These are phyloP conservation scores for Nicotiana tabacum DNA, from an alignment of 257 asterid species.

Conservation along the genomic window DNA sequence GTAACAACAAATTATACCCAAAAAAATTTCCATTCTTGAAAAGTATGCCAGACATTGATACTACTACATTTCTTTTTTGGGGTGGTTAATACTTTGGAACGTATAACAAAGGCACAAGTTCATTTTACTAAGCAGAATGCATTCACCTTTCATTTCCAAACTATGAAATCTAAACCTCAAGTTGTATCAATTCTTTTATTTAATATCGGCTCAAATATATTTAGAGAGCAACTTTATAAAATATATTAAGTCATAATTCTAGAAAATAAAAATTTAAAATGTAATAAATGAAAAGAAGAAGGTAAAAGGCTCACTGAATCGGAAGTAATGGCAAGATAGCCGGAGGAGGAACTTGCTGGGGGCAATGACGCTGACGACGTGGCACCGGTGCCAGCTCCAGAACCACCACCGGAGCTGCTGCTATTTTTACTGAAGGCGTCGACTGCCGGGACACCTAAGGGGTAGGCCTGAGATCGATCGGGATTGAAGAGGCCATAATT, in stretches of 20 bases:
- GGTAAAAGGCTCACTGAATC: slow-evolving; percentile 46
- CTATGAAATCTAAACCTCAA: background rate
- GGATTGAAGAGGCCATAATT: slow-evolving; percentile 84
- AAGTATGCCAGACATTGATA: no score
- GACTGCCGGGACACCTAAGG: slow-evolving; percentile 43
- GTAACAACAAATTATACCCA: background rate
- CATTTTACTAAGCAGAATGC: background rate
- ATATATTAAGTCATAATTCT: background rate
- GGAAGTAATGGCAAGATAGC: slow-evolving; percentile 48
- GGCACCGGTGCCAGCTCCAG: background rate
- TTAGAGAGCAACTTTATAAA: background rate
- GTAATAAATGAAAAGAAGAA: background rate
- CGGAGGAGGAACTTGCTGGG: slow-evolving; percentile 28
- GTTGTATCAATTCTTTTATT: background rate
- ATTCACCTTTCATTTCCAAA: background rate
- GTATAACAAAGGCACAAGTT: no score
- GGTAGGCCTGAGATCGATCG: slow-evolving; percentile 65
- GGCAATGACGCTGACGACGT: slow-evolving; percentile 19
- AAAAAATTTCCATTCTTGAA: no score
- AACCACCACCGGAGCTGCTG: background rate
- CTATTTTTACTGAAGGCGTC: background rate
- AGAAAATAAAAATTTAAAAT: background rate
- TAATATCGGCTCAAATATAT: background rate
- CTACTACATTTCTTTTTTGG: no score
- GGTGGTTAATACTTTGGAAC: no score